Percentiles rank a stretch among this genome's conserved stretches.
Evolutionary conservation across 805 yeast genomes (phyloP).

Genomic region (Brettanomyces custersianus): DNA sequence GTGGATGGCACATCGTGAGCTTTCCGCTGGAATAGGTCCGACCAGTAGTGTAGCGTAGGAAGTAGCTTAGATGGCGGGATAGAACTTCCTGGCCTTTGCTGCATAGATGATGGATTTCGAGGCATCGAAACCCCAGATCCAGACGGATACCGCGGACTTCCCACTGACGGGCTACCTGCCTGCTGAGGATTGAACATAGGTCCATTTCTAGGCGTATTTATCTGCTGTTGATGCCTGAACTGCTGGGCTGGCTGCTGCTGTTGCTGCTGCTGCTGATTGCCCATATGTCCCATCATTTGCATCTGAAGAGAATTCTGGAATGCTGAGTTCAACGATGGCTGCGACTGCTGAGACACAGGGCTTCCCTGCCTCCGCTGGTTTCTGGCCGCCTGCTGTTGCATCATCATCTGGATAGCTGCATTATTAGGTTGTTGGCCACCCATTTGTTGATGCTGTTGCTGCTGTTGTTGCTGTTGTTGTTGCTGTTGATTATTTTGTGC

Average conservation of each 20-base stretch:
- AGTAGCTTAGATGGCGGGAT: constrained; percentile 8
- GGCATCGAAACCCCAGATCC: not conserved
- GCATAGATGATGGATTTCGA: not conserved
- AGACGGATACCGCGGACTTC: not conserved
- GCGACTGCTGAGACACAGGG: constrained; percentile 5
- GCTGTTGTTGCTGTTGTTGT: constrained; percentile 5
- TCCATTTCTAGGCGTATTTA: too few species aligned
- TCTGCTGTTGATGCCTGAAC: too few species aligned
- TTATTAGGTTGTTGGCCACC: constrained; percentile 5
- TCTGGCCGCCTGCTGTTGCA: too few species aligned
- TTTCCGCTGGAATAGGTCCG: constrained; percentile 29
- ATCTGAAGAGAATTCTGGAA: not conserved
- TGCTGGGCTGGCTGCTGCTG: too few species aligned
- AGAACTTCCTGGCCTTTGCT: too few species aligned
- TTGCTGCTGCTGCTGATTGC: too few species aligned
- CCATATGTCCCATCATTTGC: not conserved
- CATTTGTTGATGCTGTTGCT: constrained; percentile 2
- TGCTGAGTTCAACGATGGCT: constrained; percentile 6
- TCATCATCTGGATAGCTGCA: too few species aligned
- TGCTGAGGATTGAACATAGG: too few species aligned
- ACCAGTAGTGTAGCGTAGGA: constrained; percentile 40
- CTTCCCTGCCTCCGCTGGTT: constrained; percentile 4
- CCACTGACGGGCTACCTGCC: not conserved
- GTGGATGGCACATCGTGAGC: constrained; percentile 32
- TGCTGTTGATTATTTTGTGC: constrained; percentile 3